Percentiles rank a stretch among this genome's conserved stretches.
Evolutionary conservation across 2,329 filamentous ascomycete genomes (phyloP).

Genomic region (Phaeosphaeriaceae sp.): DNA sequence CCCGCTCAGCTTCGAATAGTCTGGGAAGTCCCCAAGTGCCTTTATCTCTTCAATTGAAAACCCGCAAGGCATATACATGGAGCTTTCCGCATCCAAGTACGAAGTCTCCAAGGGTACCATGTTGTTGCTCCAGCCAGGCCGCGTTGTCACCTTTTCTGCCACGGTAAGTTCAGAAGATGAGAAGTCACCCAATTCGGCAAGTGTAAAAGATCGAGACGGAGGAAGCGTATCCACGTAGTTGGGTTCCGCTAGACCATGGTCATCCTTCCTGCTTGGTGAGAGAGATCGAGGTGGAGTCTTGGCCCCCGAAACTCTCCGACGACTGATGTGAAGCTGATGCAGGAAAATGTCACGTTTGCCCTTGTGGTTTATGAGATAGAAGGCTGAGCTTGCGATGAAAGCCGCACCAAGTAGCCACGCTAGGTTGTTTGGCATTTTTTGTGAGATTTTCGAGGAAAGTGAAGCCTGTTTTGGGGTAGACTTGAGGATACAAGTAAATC

Average conservation of each 20-base stretch:
- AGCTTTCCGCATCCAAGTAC: slow-evolving; percentile 33
- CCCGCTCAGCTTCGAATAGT: slow-evolving; percentile 77
- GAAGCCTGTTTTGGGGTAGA: not conserved
- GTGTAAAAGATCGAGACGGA: slow-evolving; percentile 57
- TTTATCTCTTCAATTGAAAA: slow-evolving; percentile 74
- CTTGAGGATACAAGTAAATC: not conserved
- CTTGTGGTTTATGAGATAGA: slow-evolving; percentile 38
- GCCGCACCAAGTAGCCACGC: slow-evolving; percentile 38
- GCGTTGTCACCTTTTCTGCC: slow-evolving; percentile 28
- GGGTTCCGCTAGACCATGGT: slow-evolving; percentile 33
- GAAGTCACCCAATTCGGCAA: slow-evolving; percentile 45
- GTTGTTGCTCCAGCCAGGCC: slow-evolving; percentile 28
- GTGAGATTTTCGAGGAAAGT: not conserved
- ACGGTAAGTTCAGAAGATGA: slow-evolving; percentile 31
- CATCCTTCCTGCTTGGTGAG: slow-evolving; percentile 55
- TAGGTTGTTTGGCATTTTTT: slow-evolving; percentile 23
- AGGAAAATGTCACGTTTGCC: slow-evolving; percentile 51
- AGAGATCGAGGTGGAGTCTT: slow-evolving; percentile 61
- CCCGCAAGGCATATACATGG: slow-evolving; percentile 67
- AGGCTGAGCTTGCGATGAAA: slow-evolving; percentile 35
- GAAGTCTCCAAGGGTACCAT: slow-evolving; percentile 34
- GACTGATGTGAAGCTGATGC: slow-evolving; percentile 47
- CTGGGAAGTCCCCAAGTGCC: slow-evolving; percentile 75
- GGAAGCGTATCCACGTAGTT: slow-evolving; percentile 59
- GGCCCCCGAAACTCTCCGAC: slow-evolving; percentile 54